Evolutionary conservation across 2,329 filamentous ascomycete species (phyloP).

Genomic region (Ceratocystis destructans): DNA sequence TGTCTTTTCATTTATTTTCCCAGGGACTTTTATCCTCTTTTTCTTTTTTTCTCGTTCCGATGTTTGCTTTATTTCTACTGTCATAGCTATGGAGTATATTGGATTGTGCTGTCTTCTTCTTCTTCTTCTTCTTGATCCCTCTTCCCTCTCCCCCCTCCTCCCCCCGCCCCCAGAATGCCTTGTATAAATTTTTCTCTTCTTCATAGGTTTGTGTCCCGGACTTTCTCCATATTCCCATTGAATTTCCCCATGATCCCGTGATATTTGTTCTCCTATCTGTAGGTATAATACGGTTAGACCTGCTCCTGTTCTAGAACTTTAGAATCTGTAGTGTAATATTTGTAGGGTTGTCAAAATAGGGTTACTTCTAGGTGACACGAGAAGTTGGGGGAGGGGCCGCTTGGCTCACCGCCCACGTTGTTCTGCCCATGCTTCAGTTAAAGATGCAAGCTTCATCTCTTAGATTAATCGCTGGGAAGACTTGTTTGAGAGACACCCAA

Average conservation of each 20-base stretch:
- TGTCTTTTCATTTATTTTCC: background rate
- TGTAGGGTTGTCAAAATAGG: too few relatives aligned
- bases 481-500: too few relatives aligned
- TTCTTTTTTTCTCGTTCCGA: background rate
- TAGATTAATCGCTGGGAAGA: too few relatives aligned
- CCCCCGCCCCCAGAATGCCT: too few relatives aligned
- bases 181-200: too few relatives aligned
- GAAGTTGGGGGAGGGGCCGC: background rate
- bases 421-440: constrained; percentile 1
- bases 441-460: background rate
- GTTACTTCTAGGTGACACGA: too few relatives aligned
- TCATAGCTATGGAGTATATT: background rate
- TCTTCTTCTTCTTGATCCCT: too few relatives aligned
- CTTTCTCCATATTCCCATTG: background rate
- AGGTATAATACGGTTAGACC: too few relatives aligned
- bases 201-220: too few relatives aligned
- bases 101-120: background rate
- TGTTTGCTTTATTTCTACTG: background rate
- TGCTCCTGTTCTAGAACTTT: too few relatives aligned
- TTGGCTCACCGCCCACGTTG: constrained; percentile 3
- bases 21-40: background rate
- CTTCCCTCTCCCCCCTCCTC: too few relatives aligned
- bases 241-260: background rate
- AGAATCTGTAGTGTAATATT: too few relatives aligned
- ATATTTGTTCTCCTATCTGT: background rate